Conservation (phyloP, 495 filamentous ascomycete genomes). For the Neurospora pannonica region DNA sequence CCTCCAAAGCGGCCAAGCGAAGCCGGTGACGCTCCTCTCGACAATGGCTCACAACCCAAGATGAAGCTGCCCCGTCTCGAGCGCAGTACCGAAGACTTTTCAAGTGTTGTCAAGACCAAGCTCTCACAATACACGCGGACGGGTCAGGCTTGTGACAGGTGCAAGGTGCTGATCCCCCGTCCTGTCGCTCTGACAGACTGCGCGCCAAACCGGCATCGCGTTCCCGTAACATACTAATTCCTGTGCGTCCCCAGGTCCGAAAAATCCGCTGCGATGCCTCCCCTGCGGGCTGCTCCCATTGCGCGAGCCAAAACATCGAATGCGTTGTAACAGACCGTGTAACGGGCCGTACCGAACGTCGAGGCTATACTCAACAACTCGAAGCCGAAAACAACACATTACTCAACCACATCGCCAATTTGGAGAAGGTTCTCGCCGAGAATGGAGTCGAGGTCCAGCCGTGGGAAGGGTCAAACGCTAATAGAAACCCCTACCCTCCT, state of each 20-base stretch:
- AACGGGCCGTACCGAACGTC: constrained; percentile 68
- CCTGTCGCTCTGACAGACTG: not conserved
- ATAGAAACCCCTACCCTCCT: constrained; percentile 18
- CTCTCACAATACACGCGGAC: constrained; percentile 57
- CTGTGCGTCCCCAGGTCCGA: constrained; percentile 46
- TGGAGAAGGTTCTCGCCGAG: too few relatives aligned
- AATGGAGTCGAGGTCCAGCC: constrained; percentile 31
- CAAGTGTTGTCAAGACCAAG: constrained; percentile 55
- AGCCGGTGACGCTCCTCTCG: constrained; percentile 18
- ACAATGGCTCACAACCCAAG: constrained; percentile 22
- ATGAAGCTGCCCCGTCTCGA: constrained; percentile 40
- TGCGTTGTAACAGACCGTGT: constrained; percentile 82
- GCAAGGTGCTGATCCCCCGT: constrained; percentile 54
- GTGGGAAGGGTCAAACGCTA: constrained; percentile 22
- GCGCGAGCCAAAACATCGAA: constrained; percentile 56
- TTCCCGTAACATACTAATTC: not conserved
- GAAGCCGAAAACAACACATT: too few relatives aligned
- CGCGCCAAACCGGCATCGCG: not conserved
- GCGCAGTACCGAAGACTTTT: constrained; percentile 51
- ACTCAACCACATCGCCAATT: too few relatives aligned
- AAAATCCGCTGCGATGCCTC: constrained; percentile 77
- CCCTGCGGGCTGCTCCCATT: constrained; percentile 64
- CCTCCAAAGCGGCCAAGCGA: constrained; percentile 36
- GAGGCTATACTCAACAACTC: constrained; percentile 62
- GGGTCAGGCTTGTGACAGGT: constrained; percentile 84